Conservation (phyloP, 495 filamentous ascomycete genomes). For the Aspergillus carlsbadensis region DNA sequence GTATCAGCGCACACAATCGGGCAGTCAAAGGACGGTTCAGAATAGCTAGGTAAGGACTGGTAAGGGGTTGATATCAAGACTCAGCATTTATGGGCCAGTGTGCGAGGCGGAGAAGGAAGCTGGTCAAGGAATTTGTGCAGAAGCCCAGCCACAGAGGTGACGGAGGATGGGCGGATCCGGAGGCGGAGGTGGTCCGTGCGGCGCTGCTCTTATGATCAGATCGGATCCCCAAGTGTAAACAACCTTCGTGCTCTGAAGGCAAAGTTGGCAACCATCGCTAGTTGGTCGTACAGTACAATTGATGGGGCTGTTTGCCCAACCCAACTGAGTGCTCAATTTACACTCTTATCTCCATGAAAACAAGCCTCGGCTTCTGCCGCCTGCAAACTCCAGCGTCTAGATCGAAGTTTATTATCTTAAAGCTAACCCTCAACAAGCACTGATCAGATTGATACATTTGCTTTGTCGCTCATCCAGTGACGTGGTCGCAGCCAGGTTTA, state of each 20-base stretch:
- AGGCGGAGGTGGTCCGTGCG: conserved; percentile 15
- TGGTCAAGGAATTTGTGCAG: neutral
- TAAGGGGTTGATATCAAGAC: neutral
- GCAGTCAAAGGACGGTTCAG: neutral
- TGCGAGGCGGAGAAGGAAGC: conserved; percentile 13
- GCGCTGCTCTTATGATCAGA: neutral
- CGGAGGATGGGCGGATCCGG: conserved; percentile 12
- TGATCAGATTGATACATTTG: neutral
- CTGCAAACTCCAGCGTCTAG: no score
- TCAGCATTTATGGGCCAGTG: conserved; percentile 9
- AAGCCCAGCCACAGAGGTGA: conserved; percentile 1
- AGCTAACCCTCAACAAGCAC: neutral
- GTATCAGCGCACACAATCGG: neutral
- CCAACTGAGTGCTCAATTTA: neutral
- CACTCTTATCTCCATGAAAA: no score
- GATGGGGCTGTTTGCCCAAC: neutral
- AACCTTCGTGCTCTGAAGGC: no score
- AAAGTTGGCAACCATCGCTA: no score
- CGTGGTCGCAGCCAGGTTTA: neutral
- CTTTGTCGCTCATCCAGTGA: neutral
- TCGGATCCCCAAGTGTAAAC: no score
- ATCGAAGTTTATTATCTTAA: no score
- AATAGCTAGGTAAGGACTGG: conserved; percentile 10
- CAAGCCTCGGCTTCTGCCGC: no score
- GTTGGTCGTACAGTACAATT: no score